Evolutionary conservation across 1,284 basidiomycete genomes (phyloP).

Genomic region (Pseudozyma pruni): DNA sequence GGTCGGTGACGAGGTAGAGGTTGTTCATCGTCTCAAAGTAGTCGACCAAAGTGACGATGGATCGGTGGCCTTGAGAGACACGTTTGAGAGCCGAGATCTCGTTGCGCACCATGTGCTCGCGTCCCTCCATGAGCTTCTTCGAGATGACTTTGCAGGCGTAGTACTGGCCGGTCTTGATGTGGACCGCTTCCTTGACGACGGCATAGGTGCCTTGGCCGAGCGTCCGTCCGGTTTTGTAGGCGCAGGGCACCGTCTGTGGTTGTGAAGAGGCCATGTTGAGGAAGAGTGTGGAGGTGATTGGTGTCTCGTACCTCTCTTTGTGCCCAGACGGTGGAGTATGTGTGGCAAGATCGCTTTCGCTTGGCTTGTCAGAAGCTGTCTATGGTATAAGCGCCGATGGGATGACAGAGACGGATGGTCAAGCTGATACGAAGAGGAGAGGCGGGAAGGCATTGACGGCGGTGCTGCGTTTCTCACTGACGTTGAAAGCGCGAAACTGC

Average conservation of each 20-base stretch:
- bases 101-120: constrained; percentile 81
- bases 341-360: too few species aligned
- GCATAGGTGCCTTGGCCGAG: constrained; percentile 86
- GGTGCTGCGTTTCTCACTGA: too few species aligned
- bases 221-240: constrained; percentile 68
- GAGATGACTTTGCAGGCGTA: constrained; percentile 72
- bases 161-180: constrained; percentile 82
- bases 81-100: constrained; percentile 95
- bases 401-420: too few species aligned
- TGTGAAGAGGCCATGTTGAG: constrained; percentile 24
- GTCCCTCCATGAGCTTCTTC: constrained; percentile 90
- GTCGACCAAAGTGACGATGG: constrained; percentile 80
- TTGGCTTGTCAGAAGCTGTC: too few species aligned
- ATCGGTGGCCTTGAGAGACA: constrained; percentile 87
- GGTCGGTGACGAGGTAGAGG: constrained; percentile 84
- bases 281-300: not conserved
- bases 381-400: too few species aligned
- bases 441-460: too few species aligned
- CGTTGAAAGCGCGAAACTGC: not conserved
- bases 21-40: constrained; percentile 99
- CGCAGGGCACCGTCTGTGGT: constrained; percentile 64
- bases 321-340: too few species aligned
- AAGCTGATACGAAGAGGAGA: too few species aligned
- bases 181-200: constrained; percentile 93
- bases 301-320: too few species aligned